Conservation (phyloP, 257 asterid species). For the Solanum ossicruentum region DNA sequence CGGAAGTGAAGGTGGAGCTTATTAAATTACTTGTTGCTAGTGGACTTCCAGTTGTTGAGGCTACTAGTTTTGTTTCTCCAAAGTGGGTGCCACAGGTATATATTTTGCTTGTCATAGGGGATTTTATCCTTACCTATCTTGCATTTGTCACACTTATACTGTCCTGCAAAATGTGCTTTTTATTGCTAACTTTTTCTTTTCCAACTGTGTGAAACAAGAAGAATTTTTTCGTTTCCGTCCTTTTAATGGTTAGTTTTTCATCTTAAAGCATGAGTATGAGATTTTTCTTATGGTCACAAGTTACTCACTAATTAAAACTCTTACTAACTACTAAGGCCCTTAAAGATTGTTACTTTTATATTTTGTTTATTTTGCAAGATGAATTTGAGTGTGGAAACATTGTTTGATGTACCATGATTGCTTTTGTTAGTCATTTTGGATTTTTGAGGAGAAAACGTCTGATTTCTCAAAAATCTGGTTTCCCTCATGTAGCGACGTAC, state of each 20-base stretch:
- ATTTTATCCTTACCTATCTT: not conserved
- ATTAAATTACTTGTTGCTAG: constrained; percentile 74
- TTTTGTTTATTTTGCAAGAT: not conserved
- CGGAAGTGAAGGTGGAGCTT: constrained; percentile 69
- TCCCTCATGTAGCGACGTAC: not conserved
- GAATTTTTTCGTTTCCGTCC: not conserved
- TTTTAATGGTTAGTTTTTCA: not conserved
- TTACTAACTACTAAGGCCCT: not conserved
- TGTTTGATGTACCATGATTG: not conserved
- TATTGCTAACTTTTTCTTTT: not conserved
- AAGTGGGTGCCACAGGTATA: constrained; percentile 96
- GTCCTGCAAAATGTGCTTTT: not conserved
- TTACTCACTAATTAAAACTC: not conserved
- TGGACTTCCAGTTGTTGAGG: constrained; percentile 75
- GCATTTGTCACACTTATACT: not conserved
- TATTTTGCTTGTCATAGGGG: not conserved
- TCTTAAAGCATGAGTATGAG: not conserved
- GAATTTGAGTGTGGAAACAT: not conserved
- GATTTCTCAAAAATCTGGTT: not conserved
- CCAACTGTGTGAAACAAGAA: not conserved
- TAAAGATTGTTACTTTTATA: not conserved
- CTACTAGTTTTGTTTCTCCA: constrained; percentile 90
- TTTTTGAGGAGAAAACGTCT: not conserved
- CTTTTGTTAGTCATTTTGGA: not conserved
- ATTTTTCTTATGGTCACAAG: not conserved